These are phyloP conservation scores for Lanmaoa pseudosensibilis DNA, from an alignment of 768 basidiomycete species.

Conservation along the genomic window DNA sequence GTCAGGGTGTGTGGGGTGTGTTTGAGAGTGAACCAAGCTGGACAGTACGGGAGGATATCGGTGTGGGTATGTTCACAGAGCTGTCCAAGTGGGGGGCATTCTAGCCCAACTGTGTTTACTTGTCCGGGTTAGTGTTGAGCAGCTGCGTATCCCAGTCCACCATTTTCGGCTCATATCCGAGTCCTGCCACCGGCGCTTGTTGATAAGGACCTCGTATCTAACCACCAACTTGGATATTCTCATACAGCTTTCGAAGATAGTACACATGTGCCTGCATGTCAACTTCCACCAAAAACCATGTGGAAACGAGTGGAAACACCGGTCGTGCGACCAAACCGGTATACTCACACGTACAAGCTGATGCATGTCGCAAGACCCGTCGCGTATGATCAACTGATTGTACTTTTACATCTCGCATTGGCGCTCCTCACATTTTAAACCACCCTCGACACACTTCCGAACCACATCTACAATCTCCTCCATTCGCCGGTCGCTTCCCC, in stretches of 20 bases:
- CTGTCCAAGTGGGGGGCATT: not conserved
- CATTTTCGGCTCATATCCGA: not conserved
- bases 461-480: conserved; percentile 40
- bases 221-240: too few species aligned
- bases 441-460: conserved; percentile 39
- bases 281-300: not conserved
- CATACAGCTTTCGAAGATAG: not conserved
- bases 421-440: conserved; percentile 22
- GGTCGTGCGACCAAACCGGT: not conserved
- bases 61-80: conserved; percentile 20
- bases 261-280: not conserved
- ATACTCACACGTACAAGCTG: not conserved
- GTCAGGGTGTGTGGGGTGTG: not conserved
- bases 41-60: conserved; percentile 6
- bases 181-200: not conserved
- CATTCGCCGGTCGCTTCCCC: conserved; percentile 28
- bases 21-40: not conserved
- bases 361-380: too few species aligned
- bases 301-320: not conserved
- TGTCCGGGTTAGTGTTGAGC: not conserved
- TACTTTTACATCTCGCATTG: too few species aligned
- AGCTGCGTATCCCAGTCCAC: not conserved
- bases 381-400: too few species aligned
- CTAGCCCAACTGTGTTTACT: not conserved
- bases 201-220: not conserved